Base-by-base conservation (phyloP, 2,329 filamentous ascomycete species). In the Thelonectria olida region DNA sequence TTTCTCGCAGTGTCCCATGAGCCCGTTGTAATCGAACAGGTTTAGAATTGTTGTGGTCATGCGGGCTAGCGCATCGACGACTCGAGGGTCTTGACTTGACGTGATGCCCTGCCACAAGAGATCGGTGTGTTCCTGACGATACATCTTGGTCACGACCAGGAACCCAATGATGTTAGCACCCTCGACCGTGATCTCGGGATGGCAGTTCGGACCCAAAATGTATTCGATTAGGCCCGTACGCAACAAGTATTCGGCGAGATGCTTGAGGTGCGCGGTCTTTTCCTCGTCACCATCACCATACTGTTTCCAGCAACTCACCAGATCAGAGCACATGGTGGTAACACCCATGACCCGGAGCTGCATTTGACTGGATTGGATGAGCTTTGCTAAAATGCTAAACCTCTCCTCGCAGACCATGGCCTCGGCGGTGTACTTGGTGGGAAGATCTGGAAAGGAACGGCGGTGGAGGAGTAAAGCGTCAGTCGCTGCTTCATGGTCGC, bases 141-240 rank as follows among this genome's bases (percentile, higher is more conserved):
- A 97, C 13, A 88, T 90, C 54, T 84, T 84, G 0, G 92, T 96
- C 13, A 96, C 91, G 20, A 93, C 86, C 52, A 98, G 82, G 71
- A 98, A 98, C 1, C 92, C 92, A 48, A 97, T 83, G 54, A 98
- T 91, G 65, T 97, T 97, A 39, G 85, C 84, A 71, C 92, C 92
- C 67, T 93, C 88, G 34, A 85, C 84, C 19, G 96, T 96, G 54
- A 98, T 88, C 72, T 97, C 93, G 1, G 94, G 93, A 72, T 98
- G 96, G 28, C 95, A 97, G 57, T 93, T 93, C 13, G 95, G 89
- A 2, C 95, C 92, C 52, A 97, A 86, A 45, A 99, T 88, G 76
- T 97, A 98, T 61, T 93, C 88, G 22, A 97, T 86, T 23, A 98
- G 81, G 54, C 89, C 88, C 38, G 90, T 90, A 7, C 84, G 79